Evolutionary conservation across 768 basidiomycete genomes (phyloP).

Genomic region (Peribolospora kevripleyi): DNA sequence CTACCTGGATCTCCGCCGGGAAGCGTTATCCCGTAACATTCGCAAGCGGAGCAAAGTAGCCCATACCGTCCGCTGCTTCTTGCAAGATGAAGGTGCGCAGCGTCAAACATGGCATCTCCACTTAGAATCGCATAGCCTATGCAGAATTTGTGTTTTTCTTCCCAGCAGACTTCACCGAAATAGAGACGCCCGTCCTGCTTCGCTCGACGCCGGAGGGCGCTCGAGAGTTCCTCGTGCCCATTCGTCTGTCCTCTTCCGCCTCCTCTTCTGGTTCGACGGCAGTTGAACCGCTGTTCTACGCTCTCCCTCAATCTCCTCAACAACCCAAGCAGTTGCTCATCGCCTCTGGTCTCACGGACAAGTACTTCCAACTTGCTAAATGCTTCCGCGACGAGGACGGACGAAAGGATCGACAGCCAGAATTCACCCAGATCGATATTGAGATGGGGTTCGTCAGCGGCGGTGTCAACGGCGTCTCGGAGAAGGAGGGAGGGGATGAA

Average conservation of each 20-base stretch:
- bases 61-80: conserved; percentile 42
- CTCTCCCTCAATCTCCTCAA: conserved; percentile 81
- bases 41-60: conserved; percentile 62
- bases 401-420: conserved; percentile 79
- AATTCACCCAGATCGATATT: conserved; percentile 89
- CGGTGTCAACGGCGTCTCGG: conserved; percentile 9
- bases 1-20: conserved; percentile 65
- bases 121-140: not conserved
- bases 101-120: not conserved
- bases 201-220: conserved; percentile 87
- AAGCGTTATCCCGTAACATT: conserved; percentile 48
- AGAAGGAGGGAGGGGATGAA: conserved; percentile 13
- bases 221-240: conserved; percentile 74
- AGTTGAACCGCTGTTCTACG: conserved; percentile 34
- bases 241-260: conserved; percentile 23
- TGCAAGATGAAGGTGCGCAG: conserved; percentile 44
- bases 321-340: conserved; percentile 87
- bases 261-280: conserved; percentile 8
- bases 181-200: conserved; percentile 76
- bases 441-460: conserved; percentile 73
- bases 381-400: conserved; percentile 95
- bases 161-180: conserved; percentile 55
- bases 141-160: not conserved
- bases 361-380: conserved; percentile 74
- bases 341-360: conserved; percentile 65